Conservation (phyloP, 2,329 filamentous ascomycete species). For the Hymenoscyphus infarciens region DNA sequence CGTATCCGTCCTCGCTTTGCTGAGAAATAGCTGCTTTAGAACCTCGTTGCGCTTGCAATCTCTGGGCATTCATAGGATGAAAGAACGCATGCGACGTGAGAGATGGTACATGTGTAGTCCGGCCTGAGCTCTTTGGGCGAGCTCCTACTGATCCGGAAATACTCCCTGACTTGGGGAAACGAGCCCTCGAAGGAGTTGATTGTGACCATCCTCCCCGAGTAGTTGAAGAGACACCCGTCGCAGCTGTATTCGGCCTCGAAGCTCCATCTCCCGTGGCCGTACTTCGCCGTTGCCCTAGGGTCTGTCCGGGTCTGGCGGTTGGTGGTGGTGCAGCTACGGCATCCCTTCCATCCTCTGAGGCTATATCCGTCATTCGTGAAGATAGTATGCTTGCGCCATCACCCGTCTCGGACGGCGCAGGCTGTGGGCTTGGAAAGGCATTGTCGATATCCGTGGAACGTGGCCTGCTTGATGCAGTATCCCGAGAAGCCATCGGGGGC, state of each 20-base stretch:
- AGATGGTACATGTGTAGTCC: conserved; percentile 85
- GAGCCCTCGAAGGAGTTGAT: conserved; percentile 45
- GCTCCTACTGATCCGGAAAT: conserved; percentile 41
- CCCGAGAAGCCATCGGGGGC: conserved; percentile 27
- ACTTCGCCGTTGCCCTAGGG: conserved; percentile 37
- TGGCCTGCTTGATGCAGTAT: conserved; percentile 22
- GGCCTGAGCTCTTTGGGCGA: conserved; percentile 65
- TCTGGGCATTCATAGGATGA: conserved; percentile 93
- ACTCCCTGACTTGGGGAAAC: conserved; percentile 49
- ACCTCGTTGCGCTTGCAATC: conserved; percentile 79
- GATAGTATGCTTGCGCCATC: conserved; percentile 49
- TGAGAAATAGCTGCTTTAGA: conserved; percentile 41
- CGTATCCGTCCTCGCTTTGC: conserved; percentile 42
- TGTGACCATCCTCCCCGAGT: conserved; percentile 47
- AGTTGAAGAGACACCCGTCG: conserved; percentile 50
- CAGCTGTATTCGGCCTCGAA: conserved; percentile 53
- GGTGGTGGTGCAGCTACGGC: conserved; percentile 35
- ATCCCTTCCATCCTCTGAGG: conserved; percentile 49
- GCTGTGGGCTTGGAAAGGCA: conserved; percentile 22
- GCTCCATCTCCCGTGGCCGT: conserved; percentile 38
- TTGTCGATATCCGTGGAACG: conserved; percentile 21
- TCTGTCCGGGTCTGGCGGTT: conserved; percentile 29
- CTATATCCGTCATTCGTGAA: conserved; percentile 53
- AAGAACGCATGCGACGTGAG: conserved; percentile 90
- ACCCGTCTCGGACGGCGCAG: conserved; percentile 33